Conservation (phyloP, 192 early-diverging fungal genomes). For the Rhizophagus prolifer region DNA sequence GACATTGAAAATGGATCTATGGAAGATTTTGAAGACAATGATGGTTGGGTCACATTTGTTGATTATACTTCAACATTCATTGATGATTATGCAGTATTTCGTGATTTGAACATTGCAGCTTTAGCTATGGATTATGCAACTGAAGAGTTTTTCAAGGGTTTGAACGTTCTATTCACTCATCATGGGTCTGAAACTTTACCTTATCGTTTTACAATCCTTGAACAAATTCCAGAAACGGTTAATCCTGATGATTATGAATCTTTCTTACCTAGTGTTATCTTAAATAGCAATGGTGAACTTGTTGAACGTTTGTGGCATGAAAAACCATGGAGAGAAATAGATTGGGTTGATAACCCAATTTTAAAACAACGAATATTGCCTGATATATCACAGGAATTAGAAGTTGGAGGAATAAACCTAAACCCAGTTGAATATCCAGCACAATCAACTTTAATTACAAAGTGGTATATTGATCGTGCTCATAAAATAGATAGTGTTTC, state of each 20-base stretch:
- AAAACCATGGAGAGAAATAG: conserved; percentile 58
- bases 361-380: conserved; percentile 43
- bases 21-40: background rate
- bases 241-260: conserved; percentile 45
- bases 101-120: conserved; percentile 59
- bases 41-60: background rate
- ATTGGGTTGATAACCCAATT: conserved; percentile 56
- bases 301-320: conserved; percentile 44
- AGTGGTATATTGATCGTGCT: conserved; percentile 63
- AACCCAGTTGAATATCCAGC: conserved; percentile 52
- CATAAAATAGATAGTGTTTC: conserved; percentile 51
- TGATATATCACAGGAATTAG: conserved; percentile 34
- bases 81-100: conserved; percentile 54
- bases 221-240: conserved; percentile 58
- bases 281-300: conserved; percentile 8
- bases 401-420: conserved; percentile 40
- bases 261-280: conserved; percentile 37
- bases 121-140: conserved; percentile 60
- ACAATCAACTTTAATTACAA: conserved; percentile 38
- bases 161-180: conserved; percentile 60
- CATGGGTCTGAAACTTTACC: conserved; percentile 60
- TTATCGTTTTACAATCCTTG: conserved; percentile 59
- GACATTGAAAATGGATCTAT: background rate
- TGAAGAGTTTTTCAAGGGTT: conserved; percentile 52
- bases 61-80: conserved; percentile 38